Evolutionary conservation across 129 eudicot genomes (phyloP).

Genomic region (Pulicaria dysenterica): DNA sequence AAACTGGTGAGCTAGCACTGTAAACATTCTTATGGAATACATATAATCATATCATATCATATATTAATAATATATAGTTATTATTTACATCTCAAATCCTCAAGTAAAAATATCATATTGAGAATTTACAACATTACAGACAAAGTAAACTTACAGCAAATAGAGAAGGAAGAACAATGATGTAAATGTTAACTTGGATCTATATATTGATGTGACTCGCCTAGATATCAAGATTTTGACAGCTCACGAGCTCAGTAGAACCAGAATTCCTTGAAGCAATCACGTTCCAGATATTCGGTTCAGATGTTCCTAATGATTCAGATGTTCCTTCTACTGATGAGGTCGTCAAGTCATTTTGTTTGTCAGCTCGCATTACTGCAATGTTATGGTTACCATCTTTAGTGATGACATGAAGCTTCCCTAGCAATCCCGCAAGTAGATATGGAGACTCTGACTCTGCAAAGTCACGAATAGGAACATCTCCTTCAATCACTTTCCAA

Average conservation of each 20-base stretch:
- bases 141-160: too few relatives aligned
- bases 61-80: too few relatives aligned
- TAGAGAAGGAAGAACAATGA: too few relatives aligned
- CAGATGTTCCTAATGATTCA: slow-evolving; percentile 34
- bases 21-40: too few relatives aligned
- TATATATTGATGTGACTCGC: background rate
- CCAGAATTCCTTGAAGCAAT: slow-evolving; percentile 63
- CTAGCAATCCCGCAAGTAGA: slow-evolving; percentile 68
- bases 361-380: slow-evolving; percentile 72
- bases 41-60: too few relatives aligned
- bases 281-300: slow-evolving; percentile 63
- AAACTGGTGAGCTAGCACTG: too few relatives aligned
- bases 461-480: slow-evolving; percentile 74
- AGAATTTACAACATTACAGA: too few relatives aligned
- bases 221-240: slow-evolving; percentile 85
- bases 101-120: too few relatives aligned
- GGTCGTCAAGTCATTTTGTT: slow-evolving; percentile 25
- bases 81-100: too few relatives aligned
- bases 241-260: slow-evolving; percentile 81
- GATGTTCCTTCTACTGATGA: slow-evolving; percentile 38
- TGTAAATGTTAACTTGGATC: too few relatives aligned
- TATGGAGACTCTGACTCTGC: slow-evolving; percentile 90
- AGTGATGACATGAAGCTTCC: slow-evolving; percentile 86
- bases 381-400: slow-evolving; percentile 76
- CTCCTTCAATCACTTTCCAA: slow-evolving; percentile 86